Evolutionary conservation across 116 monocot genomes (phyloP).

Genomic region (Papilionanthe hybrid): DNA sequence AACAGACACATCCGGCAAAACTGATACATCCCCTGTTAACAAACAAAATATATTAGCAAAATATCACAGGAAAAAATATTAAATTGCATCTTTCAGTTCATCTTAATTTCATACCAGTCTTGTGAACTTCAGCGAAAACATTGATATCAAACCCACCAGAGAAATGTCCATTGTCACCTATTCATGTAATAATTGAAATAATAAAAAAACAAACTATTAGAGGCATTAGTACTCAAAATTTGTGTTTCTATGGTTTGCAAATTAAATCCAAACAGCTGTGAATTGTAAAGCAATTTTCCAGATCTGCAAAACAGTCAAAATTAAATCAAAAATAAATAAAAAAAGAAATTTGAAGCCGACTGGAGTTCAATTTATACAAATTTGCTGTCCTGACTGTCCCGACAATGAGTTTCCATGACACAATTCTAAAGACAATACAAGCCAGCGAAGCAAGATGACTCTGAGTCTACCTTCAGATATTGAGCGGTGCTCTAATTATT

Average conservation of each 20-base stretch:
- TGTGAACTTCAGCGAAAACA: constrained; percentile 70
- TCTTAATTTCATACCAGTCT: constrained; percentile 47
- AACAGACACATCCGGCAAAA: constrained; percentile 80
- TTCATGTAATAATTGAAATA: background rate
- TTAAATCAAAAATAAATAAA: background rate
- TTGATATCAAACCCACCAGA: constrained; percentile 96
- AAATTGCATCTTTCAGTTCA: background rate
- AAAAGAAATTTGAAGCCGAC: background rate
- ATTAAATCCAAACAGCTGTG: too few species aligned
- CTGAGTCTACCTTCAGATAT: too few species aligned
- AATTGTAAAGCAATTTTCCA: too few species aligned
- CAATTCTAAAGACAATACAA: too few species aligned
- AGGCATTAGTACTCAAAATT: background rate
- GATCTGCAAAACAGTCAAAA: background rate
- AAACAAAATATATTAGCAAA: constrained; percentile 1
- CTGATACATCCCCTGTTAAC: constrained; percentile 57
- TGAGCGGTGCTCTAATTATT: too few species aligned
- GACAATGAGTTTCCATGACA: too few species aligned
- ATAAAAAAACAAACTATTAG: background rate
- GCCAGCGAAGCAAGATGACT: too few species aligned
- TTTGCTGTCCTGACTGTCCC: too few species aligned
- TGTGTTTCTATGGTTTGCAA: too few species aligned
- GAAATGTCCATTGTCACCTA: constrained; percentile 71
- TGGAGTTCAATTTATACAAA: too few species aligned
- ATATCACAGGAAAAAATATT: background rate